These are phyloP conservation scores for Lycium ferocissimum DNA, from an alignment of 257 asterid species.

Conservation along the genomic window DNA sequence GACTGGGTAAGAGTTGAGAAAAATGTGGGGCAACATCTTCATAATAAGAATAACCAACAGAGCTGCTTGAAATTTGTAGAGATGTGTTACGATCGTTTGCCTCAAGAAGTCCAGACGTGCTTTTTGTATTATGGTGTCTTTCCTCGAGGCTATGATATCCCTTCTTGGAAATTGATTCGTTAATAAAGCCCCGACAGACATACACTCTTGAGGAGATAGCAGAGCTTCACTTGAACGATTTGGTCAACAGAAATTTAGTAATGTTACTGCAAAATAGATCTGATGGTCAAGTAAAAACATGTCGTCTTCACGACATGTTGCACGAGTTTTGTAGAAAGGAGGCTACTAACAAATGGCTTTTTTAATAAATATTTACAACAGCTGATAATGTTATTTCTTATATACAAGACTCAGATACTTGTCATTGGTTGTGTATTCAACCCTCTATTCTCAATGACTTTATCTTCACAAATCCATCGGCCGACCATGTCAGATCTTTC, in stretches of 20 bases:
- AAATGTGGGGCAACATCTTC: constrained; percentile 29
- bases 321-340: constrained; percentile 36
- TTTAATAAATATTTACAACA: not conserved
- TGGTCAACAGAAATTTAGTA: not conserved
- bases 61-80: constrained; percentile 27
- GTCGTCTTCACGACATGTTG: not conserved
- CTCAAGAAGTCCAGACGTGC: constrained; percentile 28
- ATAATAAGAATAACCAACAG: not conserved
- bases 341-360: constrained; percentile 9
- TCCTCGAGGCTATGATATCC: constrained; percentile 38
- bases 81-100: constrained; percentile 34
- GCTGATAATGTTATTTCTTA: not conserved
- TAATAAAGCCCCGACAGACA: not conserved
- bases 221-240: not conserved
- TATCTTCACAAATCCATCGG: not conserved
- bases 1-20: constrained; percentile 34
- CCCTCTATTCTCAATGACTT: not conserved
- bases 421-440: not conserved
- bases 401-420: not conserved
- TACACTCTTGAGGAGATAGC: constrained; percentile 33
- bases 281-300: constrained; percentile 35
- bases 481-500: constrained; percentile 17
- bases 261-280: constrained; percentile 31
- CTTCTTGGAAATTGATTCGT: constrained; percentile 27
- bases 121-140: constrained; percentile 40